Base-by-base conservation (phyloP, 192 early-diverging fungal species). In the Spinellus fusiger region DNA sequence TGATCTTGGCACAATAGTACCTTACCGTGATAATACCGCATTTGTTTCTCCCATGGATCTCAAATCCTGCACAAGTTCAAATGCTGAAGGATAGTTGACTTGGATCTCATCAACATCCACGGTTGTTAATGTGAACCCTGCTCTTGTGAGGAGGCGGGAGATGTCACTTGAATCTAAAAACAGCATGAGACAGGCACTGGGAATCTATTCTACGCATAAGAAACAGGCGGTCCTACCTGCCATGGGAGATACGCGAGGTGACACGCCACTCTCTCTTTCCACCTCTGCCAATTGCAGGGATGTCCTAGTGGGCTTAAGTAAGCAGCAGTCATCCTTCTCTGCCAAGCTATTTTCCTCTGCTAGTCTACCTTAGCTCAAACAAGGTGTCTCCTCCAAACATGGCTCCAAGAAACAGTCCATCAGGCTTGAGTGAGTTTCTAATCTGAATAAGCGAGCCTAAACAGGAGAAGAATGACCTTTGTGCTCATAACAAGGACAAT, bases 381-480 rank as follows among this genome's bases (percentile, higher is more conserved):
- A 98, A 75, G n/a, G 94, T 93, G 57, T 98, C 95, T 3, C 92
- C 93, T 32, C 95, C 94, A 77, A 95, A 83, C 86, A 98, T 88
- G 5, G 93, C 89, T 9, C 86, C 94, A 50, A 98, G 82, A 69
- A 98, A 98, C 55, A 91, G 84, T 38, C 93, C 89, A 69, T 98
- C 95, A 0, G 94, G 91, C 59, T 95, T 93, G 49, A 98, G 73
- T 1, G 86, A 79, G 35, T 83, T 78, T 34, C 83, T 84, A 31
- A 91, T 80, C 69, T 95, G 92, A 22, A 93, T 93, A 68, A 98
- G 73, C 46, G 92, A 78, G 0, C 87, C 71, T 69, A 31, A 3
- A 32, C 6, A 15, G 7, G 18, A 34, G 2, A 10, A 29, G 22
- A 59, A 54, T 12, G 23, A 5, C 40, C 49, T 28, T 33, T 12